Base-by-base conservation (phyloP, 1,284 basidiomycete genomes). In the Polyporus tsugae region DNA sequence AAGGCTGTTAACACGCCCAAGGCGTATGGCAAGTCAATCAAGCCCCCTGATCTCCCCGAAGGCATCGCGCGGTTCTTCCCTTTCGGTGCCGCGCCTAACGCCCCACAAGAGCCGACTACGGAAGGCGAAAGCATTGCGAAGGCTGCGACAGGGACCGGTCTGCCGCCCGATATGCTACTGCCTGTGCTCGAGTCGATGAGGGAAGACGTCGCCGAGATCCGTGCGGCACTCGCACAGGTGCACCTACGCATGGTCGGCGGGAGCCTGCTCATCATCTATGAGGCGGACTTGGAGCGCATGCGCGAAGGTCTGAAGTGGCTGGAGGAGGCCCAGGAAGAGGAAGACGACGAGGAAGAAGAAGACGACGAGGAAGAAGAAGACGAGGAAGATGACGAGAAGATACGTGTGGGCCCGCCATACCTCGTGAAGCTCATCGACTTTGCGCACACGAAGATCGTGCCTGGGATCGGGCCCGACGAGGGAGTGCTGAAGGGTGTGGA, bases 341-440 rank as follows among this genome's bases (percentile, higher is more conserved):
- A 82, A 0, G 82, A 75, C 1, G 80, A 81, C 0, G 82, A 82
- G 0, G 82, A 83, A 2, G 77, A 29, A 1, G 29, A 29, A 1
- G 29, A 29, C 1, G 29, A 29, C 1, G 29, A 29, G 2, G 29
- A 29, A 29, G 29, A 29, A 2, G 29, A 78, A 4, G 76, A 76
- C 10, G 75, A 78, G 5, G 76, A 76, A 10, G 75, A 75, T 9
- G 76, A 81, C 46, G 80, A 75, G 15, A 74, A 79, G 62, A 79
- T 79, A 62, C 78, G 78, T 44, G 75, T 77, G 2, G 84, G 86
- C 7, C 85, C 87, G 17, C 87, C 92, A 10, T 91, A 87, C 72
- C 82, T 85, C 10, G 84, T 97, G 66, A 91, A 91, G 69, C 81
- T 98, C 71, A 98, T 98, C 69, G 97, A 99, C 82, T 98, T 99